These are phyloP conservation scores for Acanthamoeba sp. DNA, from an alignment of 208 protist species.

Conservation along the genomic window DNA sequence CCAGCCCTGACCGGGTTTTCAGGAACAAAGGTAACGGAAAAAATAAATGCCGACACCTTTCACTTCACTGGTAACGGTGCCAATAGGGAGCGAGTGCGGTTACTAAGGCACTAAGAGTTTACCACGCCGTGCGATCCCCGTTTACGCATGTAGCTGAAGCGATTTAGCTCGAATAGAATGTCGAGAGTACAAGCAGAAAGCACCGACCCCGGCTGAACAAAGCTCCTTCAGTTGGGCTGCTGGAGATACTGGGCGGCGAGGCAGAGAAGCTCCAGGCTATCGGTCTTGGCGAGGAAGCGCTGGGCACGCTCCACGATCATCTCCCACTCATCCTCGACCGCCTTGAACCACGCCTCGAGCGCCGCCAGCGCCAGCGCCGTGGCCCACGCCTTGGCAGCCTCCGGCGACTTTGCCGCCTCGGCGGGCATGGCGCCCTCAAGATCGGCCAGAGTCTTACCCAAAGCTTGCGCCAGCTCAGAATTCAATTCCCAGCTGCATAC, in stretches of 20 bases:
- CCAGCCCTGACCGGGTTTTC: too few relatives aligned
- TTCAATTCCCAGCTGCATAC: background rate
- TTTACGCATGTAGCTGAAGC: too few relatives aligned
- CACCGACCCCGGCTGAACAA: too few relatives aligned
- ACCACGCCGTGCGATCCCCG: too few relatives aligned
- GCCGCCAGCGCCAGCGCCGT: constrained; percentile 1
- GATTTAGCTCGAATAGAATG: too few relatives aligned
- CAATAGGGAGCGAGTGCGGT: too few relatives aligned
- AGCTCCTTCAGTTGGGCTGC: too few relatives aligned
- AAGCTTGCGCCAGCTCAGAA: background rate
- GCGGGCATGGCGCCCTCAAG: background rate
- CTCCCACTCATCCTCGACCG: constrained; percentile 27
- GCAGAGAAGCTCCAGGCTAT: background rate
- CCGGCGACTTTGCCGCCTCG: background rate
- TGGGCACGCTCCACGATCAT: background rate
- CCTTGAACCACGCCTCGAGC: constrained; percentile 1
- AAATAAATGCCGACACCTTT: too few relatives aligned
- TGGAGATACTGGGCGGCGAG: background rate
- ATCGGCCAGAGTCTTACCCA: background rate
- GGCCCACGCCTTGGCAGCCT: background rate
- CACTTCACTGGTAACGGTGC: too few relatives aligned
- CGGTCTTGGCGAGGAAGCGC: background rate
- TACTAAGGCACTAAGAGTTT: too few relatives aligned
- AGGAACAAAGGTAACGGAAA: too few relatives aligned
- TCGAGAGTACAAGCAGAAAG: too few relatives aligned